phyloP scores from a whole-genome alignment of 345 rosid genomes.

The Rhizophora apiculata region DNA sequence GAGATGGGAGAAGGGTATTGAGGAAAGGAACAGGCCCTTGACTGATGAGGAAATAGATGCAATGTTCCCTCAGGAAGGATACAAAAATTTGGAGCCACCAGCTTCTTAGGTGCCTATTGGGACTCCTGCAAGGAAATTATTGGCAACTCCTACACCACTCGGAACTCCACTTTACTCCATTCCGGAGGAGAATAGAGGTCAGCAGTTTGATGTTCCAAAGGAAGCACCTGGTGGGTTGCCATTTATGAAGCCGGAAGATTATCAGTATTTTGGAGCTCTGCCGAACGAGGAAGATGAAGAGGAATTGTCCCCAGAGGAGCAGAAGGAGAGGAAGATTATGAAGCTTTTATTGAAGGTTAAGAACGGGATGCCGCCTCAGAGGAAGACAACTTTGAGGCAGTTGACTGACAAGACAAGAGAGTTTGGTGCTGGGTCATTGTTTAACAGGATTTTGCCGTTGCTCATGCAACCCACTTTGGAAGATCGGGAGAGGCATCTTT shows the following conservation, averaged over 20 bases:
- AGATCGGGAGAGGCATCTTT: slow-evolving; percentile 98
- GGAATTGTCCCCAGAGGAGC: slow-evolving; percentile 85
- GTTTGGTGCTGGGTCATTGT: slow-evolving; percentile 95
- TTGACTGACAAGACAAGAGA: slow-evolving; percentile 97
- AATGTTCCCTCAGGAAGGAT: slow-evolving; percentile 93
- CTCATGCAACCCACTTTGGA: slow-evolving; percentile 99
- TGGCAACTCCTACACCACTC: slow-evolving; percentile 88
- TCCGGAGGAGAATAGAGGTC: slow-evolving; percentile 92
- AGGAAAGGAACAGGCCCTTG: slow-evolving; percentile 93
- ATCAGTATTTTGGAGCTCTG: slow-evolving; percentile 83
- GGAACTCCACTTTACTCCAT: slow-evolving; percentile 82
- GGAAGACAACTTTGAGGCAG: slow-evolving; percentile 96
- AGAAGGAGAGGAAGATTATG: slow-evolving; percentile 97
- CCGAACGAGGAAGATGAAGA: slow-evolving; percentile 93
- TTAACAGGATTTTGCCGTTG: slow-evolving; percentile 78
- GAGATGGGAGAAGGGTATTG: slow-evolving; percentile 99
- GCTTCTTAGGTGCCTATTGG: slow-evolving; percentile 91
- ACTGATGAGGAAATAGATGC: slow-evolving; percentile 97
- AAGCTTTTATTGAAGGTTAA: slow-evolving; percentile 93
- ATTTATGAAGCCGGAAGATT: slow-evolving; percentile 96
- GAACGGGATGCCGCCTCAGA: slow-evolving; percentile 96
- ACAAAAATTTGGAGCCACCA: slow-evolving; percentile 90
- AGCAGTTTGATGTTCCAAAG: slow-evolving; percentile 92
- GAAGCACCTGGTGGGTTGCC: slow-evolving; percentile 92
- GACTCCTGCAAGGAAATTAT: slow-evolving; percentile 85